A percentile compares a stretch with the other conserved stretches of the same genome.
Conservation (phyloP, 371 early-diverging fungal species). For the Mortierella sp. region DNA sequence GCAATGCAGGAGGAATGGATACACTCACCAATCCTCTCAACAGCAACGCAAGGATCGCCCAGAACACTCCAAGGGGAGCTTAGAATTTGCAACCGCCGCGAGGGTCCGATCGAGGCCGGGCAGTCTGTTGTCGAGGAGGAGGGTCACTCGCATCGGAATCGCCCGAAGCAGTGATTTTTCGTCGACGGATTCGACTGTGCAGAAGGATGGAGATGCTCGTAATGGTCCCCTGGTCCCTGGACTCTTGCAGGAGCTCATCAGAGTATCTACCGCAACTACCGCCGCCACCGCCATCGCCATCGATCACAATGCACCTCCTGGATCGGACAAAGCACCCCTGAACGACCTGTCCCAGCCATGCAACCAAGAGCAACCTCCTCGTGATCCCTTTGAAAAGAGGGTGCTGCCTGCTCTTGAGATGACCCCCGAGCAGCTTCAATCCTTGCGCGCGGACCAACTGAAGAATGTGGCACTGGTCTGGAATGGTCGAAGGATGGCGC, state of each 20-base stretch:
- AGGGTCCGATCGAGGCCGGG: constrained; percentile 16
- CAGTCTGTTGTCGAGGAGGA: constrained; percentile 15
- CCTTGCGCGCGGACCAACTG: constrained; percentile 1
- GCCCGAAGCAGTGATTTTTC: background rate
- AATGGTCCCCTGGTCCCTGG: background rate
- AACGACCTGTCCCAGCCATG: background rate
- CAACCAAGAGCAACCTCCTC: background rate
- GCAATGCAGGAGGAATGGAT: constrained; percentile 15
- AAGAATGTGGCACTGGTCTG: constrained; percentile 18
- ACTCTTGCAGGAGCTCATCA: constrained; percentile 3
- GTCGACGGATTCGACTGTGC: too few species aligned
- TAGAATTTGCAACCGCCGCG: constrained; percentile 14
- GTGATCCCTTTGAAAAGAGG: background rate
- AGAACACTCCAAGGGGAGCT: background rate
- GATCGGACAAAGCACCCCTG: background rate
- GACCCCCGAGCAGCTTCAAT: constrained; percentile 7
- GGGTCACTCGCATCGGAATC: constrained; percentile 12
- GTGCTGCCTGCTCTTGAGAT: background rate
- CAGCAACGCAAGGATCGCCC: background rate
- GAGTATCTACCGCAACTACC: background rate
- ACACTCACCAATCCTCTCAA: background rate
- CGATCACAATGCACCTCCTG: background rate
- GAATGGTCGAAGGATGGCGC: constrained; percentile 21
- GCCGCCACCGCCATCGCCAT: background rate
- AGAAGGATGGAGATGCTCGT: background rate